A percentile compares a stretch with the other conserved stretches of the same genome.
These are phyloP conservation scores for Ceriops decandra DNA, from an alignment of 345 rosid genomes.

Conservation along the genomic window DNA sequence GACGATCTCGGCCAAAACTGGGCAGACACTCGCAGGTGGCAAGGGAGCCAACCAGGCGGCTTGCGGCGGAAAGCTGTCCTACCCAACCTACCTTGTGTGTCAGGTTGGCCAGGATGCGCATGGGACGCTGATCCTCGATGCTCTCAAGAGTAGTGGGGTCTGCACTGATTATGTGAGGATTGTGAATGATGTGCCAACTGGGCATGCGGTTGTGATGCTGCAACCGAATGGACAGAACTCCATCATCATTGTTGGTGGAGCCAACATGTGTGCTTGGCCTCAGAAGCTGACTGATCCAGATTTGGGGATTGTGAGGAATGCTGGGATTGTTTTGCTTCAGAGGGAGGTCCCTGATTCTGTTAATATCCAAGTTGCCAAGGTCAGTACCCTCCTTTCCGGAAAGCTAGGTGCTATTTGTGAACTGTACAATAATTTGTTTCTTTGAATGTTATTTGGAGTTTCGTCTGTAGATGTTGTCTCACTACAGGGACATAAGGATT, in stretches of 20 bases:
- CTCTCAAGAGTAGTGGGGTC: constrained; percentile 62
- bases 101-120: constrained; percentile 80
- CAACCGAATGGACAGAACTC: constrained; percentile 86
- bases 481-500: too few species aligned
- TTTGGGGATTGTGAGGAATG: constrained; percentile 63
- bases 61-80: constrained; percentile 63
- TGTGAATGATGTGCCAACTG: constrained; percentile 61
- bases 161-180: constrained; percentile 46
- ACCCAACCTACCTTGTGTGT: constrained; percentile 80
- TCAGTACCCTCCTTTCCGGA: constrained; percentile 9
- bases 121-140: constrained; percentile 64
- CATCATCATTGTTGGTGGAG: constrained; percentile 89
- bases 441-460: too few species aligned
- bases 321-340: constrained; percentile 85
- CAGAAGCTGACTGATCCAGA: constrained; percentile 45
- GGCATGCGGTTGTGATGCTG: constrained; percentile 97
- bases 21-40: constrained; percentile 84
- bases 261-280: constrained; percentile 85
- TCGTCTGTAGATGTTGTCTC: too few species aligned
- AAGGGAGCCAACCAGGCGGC: constrained; percentile 98
- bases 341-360: constrained; percentile 92
- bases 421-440: too few species aligned
- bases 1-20: constrained; percentile 71
- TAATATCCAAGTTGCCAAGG: constrained; percentile 88
- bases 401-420: too few species aligned